Percentiles rank a stretch among this genome's conserved stretches.
Conservation (phyloP, 331 rosid species). For the Acacia pycnantha region DNA sequence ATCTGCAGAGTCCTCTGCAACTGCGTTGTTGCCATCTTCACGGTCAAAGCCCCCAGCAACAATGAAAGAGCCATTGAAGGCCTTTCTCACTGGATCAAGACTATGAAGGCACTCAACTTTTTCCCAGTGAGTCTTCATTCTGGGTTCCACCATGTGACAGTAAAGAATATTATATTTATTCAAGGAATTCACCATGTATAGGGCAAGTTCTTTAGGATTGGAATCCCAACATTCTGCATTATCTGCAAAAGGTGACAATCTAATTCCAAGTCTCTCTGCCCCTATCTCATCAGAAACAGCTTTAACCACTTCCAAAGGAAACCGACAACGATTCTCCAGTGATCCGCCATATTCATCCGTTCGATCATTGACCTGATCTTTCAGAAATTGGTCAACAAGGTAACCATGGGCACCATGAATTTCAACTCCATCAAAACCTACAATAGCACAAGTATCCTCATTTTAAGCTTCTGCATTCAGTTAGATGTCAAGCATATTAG, state of each 20-base stretch:
- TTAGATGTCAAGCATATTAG: neutral
- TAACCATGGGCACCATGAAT: constrained; percentile 84
- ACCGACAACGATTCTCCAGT: constrained; percentile 68
- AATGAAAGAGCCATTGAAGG: constrained; percentile 6
- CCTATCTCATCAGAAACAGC: constrained; percentile 71
- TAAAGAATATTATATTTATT: constrained; percentile 52
- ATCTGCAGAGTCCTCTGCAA: constrained; percentile 54
- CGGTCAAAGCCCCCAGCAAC: constrained; percentile 31
- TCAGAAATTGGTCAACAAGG: constrained; percentile 68
- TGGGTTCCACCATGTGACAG: constrained; percentile 80
- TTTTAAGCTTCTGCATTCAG: neutral
- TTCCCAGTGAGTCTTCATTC: constrained; percentile 40
- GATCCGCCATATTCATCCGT: constrained; percentile 80
- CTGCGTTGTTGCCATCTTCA: constrained; percentile 57
- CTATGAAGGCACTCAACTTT: neutral
- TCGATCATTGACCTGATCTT: constrained; percentile 65
- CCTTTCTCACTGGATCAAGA: constrained; percentile 3
- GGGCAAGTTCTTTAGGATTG: constrained; percentile 55
- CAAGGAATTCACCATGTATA: constrained; percentile 54
- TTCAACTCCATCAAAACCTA: constrained; percentile 86
- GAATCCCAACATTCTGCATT: constrained; percentile 57
- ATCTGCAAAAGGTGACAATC: constrained; percentile 67
- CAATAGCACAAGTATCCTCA: neutral
- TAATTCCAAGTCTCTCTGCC: constrained; percentile 69
- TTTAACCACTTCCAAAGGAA: constrained; percentile 64